Conservation (phyloP, 306 rosid species). For the Cyamopsis tetragonoloba region DNA sequence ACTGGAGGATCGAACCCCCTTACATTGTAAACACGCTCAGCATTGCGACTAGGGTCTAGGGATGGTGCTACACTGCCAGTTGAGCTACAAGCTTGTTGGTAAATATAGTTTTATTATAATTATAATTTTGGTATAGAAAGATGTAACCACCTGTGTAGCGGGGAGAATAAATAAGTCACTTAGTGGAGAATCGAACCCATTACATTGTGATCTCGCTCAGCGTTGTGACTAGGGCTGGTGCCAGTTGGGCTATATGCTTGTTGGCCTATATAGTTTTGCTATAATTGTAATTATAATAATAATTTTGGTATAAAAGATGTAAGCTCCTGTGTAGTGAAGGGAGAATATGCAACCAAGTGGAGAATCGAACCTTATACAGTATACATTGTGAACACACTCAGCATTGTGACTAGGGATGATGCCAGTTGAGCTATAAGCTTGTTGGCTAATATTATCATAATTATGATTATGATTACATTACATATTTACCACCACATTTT, state of each 20-base stretch:
- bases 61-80: not conserved
- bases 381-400: not conserved
- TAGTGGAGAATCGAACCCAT: slow-evolving; percentile 1
- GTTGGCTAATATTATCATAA: not conserved
- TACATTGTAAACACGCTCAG: not conserved
- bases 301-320: not conserved
- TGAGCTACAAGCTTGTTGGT: slow-evolving; percentile 15
- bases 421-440: slow-evolving; percentile 14
- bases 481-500: not conserved
- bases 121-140: not conserved
- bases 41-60: not conserved
- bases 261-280: not conserved
- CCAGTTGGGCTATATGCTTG: slow-evolving; percentile 12
- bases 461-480: not conserved
- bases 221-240: not conserved
- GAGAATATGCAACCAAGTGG: not conserved
- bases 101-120: too few species aligned
- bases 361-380: slow-evolving; percentile 13
- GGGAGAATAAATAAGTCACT: not conserved
- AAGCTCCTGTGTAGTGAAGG: not conserved
- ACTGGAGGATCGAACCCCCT: slow-evolving; percentile 7
- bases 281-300: not conserved
- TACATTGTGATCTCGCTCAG: not conserved
- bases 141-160: too few species aligned
- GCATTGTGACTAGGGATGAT: not conserved